Evolutionary conservation across 495 filamentous ascomycete species (phyloP), one percentile per base, ranked within the genome.

Genomic region (Penicillium bovifimosum): DNA sequence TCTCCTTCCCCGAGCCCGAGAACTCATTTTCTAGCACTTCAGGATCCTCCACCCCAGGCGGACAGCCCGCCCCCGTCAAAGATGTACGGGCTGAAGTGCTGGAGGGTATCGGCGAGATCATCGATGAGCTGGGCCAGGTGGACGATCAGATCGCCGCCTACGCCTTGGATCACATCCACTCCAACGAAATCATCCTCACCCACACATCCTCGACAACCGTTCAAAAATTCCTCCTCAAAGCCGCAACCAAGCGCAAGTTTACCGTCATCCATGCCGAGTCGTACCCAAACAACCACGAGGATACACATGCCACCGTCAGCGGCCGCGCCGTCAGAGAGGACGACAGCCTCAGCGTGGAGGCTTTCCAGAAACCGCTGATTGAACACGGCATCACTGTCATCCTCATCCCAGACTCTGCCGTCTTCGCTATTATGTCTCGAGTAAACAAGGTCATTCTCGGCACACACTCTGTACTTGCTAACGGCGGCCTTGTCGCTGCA

Each of bases 371-470:
- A 62, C 80, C 88, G 9, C 75, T 96, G 47, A 85, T 83, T 32
- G 77, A 80, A 13, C 79, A 83, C 10, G 91, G 90, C 44, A 85
- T 95, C 46, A 87, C 82, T 8, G 86, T 92, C 29, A 84, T 95
- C 53, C 75, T 88, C 26, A 85, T 95, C 33, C 84, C 91, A 17
- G 90, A 91, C 65, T 86, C 87, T 9, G 86, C 87, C 10, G 80
- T 93, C 33, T 92, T 90, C 71, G 91, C 91, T 6, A 82, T 96
- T 49, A 96, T 96, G 86, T 86, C 91, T 0, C 82, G 84, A 46
- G 88, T 95, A 60, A 95, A 91, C 75, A 96, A 96, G 75, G 91
- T 96, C 53, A 87, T 96, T 29, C 76, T 96, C 20, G 83, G 86
- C 18, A 89, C 90, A 8, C 87, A 91, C 60, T 86, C 85, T 13